Conservation (phyloP, 768 basidiomycete genomes). For the Lactarius trivialis region DNA sequence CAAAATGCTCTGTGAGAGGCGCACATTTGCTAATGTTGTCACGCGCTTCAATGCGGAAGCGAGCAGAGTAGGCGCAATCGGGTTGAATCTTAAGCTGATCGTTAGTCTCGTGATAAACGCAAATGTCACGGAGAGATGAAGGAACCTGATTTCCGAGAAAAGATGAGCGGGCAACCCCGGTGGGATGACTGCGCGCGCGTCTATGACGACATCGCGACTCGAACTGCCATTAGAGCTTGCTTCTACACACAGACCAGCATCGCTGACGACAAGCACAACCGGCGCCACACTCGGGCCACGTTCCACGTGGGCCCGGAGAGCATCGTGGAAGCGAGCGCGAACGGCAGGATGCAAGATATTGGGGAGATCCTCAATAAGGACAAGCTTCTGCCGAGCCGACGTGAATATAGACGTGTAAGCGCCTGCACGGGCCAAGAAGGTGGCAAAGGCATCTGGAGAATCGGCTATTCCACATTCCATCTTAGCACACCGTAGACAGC, state of each 20-base stretch:
- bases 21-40: conserved; percentile 30
- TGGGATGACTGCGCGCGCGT: conserved; percentile 66
- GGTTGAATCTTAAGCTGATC: conserved; percentile 64
- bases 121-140: conserved; percentile 13
- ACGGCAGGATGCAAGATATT: conserved; percentile 75
- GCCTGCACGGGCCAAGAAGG: conserved; percentile 66
- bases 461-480: conserved; percentile 5
- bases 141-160: conserved; percentile 75
- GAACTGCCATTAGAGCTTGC: conserved; percentile 42
- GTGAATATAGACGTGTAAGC: conserved; percentile 51
- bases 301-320: conserved; percentile 51
- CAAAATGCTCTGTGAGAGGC: conserved; percentile 58
- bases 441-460: conserved; percentile 53
- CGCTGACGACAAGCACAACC: conserved; percentile 76
- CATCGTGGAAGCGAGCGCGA: conserved; percentile 64
- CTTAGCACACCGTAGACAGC: neutral
- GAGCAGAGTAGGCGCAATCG: conserved; percentile 83
- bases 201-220: conserved; percentile 47
- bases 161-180: conserved; percentile 61
- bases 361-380: conserved; percentile 87
- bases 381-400: conserved; percentile 33
- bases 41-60: conserved; percentile 67
- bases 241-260: conserved; percentile 74
- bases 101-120: conserved; percentile 3
- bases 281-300: conserved; percentile 40